Base-by-base conservation (phyloP, 1,284 basidiomycete species). In the Microstroma glucosiphilum region DNA sequence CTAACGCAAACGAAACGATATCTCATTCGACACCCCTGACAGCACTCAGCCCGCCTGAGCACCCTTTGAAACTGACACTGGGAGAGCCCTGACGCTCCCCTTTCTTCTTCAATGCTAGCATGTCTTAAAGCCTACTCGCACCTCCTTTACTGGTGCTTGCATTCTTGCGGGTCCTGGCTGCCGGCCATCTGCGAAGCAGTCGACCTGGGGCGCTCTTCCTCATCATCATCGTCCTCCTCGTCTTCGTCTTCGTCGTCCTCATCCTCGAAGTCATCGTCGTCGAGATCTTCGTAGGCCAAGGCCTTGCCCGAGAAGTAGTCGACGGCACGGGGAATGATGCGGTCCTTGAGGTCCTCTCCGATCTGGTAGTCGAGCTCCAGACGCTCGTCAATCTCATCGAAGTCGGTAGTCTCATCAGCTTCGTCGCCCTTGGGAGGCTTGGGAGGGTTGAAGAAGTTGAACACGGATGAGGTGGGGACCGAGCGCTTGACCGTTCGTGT, bases 311-410 rank as follows among this genome's bases (percentile, higher is more conserved):
- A 54, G 51, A 54, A 54, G 51, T 19, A 54, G 51, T 54, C 51
- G 51, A 54, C 51, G 19, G 51, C 51, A 54, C 51, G 53, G 25
- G 46, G 46, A 15, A 37, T 73, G 65, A 73, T 72, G 68, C 72
- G 70, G 1, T 67, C 60, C 8, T 65, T 66, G 40, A 73, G 65
- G 40, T 73, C 70, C 49, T 73, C 67, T 43, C 72, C 69, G 11
- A 73, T 89, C 83, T 96, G 93, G 82, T 96, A 97, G 82, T 98
- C 94, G 69, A 93, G 84, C 84, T 96, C 94, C 59, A 98, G 85
- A 77, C 90, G 61, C 80, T 89, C 89, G 80, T 96, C 92, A 61
- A 97, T 54, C 51, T 54, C 51, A 26, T 54, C 51, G 51, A 54
- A 25, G 51, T 54, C 51, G 25, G 26, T 51, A 55, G 62, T 58